Evolutionary conservation across 2,329 filamentous ascomycete genomes (phyloP).

Genomic region (Penicillium sp.): DNA sequence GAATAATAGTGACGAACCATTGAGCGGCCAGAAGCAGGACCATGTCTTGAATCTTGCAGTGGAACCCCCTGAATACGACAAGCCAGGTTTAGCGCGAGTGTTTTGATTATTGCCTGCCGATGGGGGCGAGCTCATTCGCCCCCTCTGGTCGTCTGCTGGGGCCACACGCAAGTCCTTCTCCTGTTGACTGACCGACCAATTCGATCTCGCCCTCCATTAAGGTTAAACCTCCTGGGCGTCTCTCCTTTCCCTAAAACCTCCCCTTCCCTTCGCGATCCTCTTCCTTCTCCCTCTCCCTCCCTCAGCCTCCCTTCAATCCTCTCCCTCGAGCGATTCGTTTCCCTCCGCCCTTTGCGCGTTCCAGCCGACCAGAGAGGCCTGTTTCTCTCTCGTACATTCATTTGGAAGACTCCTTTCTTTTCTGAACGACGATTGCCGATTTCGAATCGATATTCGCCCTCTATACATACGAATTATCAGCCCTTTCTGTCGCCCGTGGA

Average conservation of each 20-base stretch:
- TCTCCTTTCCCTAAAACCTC: constrained; percentile 13
- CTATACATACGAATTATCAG: constrained; percentile 4
- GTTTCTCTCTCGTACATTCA: constrained; percentile 47
- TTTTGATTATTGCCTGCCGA: constrained; percentile 18
- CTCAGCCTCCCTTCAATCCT: constrained; percentile 28
- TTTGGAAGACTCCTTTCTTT: constrained; percentile 38
- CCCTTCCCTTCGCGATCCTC: constrained; percentile 30
- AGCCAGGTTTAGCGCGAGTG: constrained; percentile 9
- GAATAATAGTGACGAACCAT: background rate
- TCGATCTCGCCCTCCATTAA: constrained; percentile 20
- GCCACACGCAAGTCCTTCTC: constrained; percentile 5
- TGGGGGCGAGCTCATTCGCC: constrained; percentile 13
- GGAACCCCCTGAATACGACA: constrained; percentile 18
- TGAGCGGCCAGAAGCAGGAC: background rate
- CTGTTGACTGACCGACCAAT: constrained; percentile 20
- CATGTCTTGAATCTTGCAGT: constrained; percentile 22
- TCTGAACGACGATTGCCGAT: constrained; percentile 29
- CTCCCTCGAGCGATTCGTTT: constrained; percentile 27
- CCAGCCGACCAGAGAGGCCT: constrained; percentile 47
- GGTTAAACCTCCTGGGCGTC: constrained; percentile 4
- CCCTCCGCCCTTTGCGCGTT: constrained; percentile 40
- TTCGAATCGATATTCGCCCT: constrained; percentile 14
- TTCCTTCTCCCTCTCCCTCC: constrained; percentile 31
- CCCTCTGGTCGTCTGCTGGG: constrained; percentile 10
- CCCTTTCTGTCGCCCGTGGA: constrained; percentile 7